phyloP scores from a whole-genome alignment of 495 filamentous ascomycete genomes.

The Penicillium paradoxum region DNA sequence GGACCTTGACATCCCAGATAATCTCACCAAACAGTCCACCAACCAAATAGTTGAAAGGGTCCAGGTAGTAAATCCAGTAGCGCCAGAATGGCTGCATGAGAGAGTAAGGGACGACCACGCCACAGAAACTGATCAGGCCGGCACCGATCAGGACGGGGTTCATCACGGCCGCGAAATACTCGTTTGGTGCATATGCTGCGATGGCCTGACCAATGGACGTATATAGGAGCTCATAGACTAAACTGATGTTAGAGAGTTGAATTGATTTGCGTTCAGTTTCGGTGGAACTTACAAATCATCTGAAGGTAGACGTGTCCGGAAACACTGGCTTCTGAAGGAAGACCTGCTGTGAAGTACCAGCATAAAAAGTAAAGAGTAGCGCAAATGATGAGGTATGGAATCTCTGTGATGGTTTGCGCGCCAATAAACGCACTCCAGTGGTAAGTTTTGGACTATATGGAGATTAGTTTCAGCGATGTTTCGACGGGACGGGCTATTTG shows the following conservation, averaged over 20 bases:
- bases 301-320: slow-evolving; percentile 45
- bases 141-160: slow-evolving; percentile 48
- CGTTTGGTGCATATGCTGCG: slow-evolving; percentile 52
- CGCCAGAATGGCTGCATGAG: slow-evolving; percentile 53
- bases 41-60: slow-evolving; percentile 53
- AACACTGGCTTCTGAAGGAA: slow-evolving; percentile 37
- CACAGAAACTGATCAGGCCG: slow-evolving; percentile 50
- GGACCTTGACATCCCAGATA: slow-evolving; percentile 44
- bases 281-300: slow-evolving; percentile 39
- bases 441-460: slow-evolving; percentile 58
- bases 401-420: slow-evolving; percentile 49
- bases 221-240: slow-evolving; percentile 45
- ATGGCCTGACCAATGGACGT: slow-evolving; percentile 44
- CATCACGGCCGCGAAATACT: slow-evolving; percentile 50
- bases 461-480: slow-evolving; percentile 51
- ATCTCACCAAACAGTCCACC: slow-evolving; percentile 43
- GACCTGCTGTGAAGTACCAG: slow-evolving; percentile 56
- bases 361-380: slow-evolving; percentile 53
- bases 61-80: slow-evolving; percentile 56
- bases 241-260: slow-evolving; percentile 6
- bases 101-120: slow-evolving; percentile 49
- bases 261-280: too few relatives aligned
- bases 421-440: slow-evolving; percentile 43
- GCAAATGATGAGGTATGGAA: slow-evolving; percentile 56
- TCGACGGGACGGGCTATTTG: slow-evolving; percentile 35